Base-by-base conservation (phyloP, 1,139 yeast species). In the Candida labiduridarum region DNA sequence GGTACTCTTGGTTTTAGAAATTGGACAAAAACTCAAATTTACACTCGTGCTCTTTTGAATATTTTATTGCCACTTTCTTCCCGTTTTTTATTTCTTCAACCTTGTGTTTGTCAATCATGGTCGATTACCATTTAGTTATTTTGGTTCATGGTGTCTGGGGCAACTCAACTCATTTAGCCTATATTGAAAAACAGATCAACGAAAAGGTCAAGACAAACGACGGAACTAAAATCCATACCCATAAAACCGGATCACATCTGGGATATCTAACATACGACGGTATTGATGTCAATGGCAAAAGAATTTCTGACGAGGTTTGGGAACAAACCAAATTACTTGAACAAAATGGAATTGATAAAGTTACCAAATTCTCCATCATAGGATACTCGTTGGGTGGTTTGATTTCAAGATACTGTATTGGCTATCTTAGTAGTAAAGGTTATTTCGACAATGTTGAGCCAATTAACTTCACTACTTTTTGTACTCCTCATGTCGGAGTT, bases 331-430 rank as follows among this genome's bases (percentile, higher is more conserved):
- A 64, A 2, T 48, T 57, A 3, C 49, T 42, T 52, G 51, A 64
- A 2, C 49, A 58, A 2, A 46, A 25, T 52, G 49, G 22, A 2
- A 61, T 56, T 14, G 62, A 61, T 31, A 56, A 55, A 14, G 82
- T 85, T 10, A 70, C 74, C 12, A 82, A 82, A 59, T 71, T 89
- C 52, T 86, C 96, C 1, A 72, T 89, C 12, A 75, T 86, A 14
- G 96, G 96, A 1, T 90, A 89, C 65, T 88, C 96, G 0, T 69
- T 90, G 46, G 97, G 96, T 9, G 96, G 96, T 0, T 70, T 90
- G 48, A 84, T 89, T 48, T 76, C 89, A 1, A 72, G 96, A 33
- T 89, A 86, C 64, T 89, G 94, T 6, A 68, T 88, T 44, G 97
- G 97, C 0, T 68, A 87, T 16, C 70, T 90, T 46, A 72, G 80